Conservation (phyloP, 306 rosid species). For the Castanea mollissima region DNA sequence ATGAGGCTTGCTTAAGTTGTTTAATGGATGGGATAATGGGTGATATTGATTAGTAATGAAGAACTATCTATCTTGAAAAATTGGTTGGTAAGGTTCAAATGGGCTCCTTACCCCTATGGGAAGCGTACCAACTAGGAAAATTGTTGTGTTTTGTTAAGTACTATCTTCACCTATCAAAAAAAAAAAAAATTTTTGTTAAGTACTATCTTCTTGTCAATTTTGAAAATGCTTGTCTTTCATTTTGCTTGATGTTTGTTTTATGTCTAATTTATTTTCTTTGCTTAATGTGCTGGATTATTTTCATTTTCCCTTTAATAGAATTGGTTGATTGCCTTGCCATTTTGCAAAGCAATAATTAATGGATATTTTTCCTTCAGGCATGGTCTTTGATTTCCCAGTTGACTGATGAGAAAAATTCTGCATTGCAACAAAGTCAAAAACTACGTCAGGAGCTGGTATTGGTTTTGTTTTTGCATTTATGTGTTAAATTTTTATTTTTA, state of each 20-base stretch:
- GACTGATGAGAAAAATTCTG: conserved; percentile 42
- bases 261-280: neutral
- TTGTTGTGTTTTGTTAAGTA: neutral
- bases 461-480: conserved; percentile 2
- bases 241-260: neutral
- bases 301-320: neutral
- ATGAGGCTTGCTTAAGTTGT: neutral
- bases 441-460: conserved; percentile 46
- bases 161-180: neutral
- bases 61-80: neutral
- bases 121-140: neutral
- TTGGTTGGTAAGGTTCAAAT: neutral
- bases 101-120: neutral
- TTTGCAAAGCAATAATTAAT: conserved; percentile 8
- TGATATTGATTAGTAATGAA: neutral
- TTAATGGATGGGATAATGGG: neutral
- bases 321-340: neutral
- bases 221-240: neutral
- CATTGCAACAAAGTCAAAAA: conserved; percentile 42
- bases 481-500: neutral
- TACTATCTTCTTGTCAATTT: neutral
- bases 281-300: neutral
- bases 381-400: conserved; percentile 40
- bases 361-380: conserved; percentile 24
- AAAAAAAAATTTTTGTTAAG: neutral